Base-by-base conservation (phyloP, 495 filamentous ascomycete species). In the Penicillium soppii region DNA sequence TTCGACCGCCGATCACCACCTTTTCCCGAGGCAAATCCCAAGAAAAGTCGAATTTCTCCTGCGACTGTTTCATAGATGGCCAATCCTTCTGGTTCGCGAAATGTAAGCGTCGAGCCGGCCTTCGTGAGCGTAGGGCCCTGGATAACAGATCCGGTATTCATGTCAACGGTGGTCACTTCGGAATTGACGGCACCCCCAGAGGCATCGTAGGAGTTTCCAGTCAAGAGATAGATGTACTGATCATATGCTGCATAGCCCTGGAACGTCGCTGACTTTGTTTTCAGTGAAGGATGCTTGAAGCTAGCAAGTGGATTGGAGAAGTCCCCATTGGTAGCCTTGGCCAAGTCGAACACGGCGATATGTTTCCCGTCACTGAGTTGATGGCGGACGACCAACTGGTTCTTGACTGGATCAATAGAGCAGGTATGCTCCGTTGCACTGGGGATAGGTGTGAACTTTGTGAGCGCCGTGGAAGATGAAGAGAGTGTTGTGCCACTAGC, bases 111-210 rank as follows among this genome's bases (percentile, higher is more conserved):
- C 12, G 54, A 58, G 8, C 58, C 55, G 7, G 54, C 58, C 8
- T 47, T 47, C 1, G 51, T 55, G 4, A 56, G 25, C 4, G 41
- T 43, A n/a, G 58, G 55, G 23, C 51, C 55, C 13, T 55, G 43
- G 16, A 58, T 41, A 8, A 52, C 41, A 25, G 41, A 19, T 7
- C 53, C 58, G 2, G 53, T 58, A 36, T 85, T 79, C 45, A 54
- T 43, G 19, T 54, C 16, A 2, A 54, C 45, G 25, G 36, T 30
- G 3, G 21, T 59, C 7, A 55, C 39, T 82, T 86, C 55, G 84
- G 86, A 67, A 63, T 88, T 29, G 60, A 71, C 22, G 70, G 89
- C 15, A 60, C 70, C 26, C 7, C 23, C 48, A 5, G 47, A 46
- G 5, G 29, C 40, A 30, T 50, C 47, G 40, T 56, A 59, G 2